Conservation (phyloP, 192 early-diverging fungal genomes). For the Backusella macrospora region DNA sequence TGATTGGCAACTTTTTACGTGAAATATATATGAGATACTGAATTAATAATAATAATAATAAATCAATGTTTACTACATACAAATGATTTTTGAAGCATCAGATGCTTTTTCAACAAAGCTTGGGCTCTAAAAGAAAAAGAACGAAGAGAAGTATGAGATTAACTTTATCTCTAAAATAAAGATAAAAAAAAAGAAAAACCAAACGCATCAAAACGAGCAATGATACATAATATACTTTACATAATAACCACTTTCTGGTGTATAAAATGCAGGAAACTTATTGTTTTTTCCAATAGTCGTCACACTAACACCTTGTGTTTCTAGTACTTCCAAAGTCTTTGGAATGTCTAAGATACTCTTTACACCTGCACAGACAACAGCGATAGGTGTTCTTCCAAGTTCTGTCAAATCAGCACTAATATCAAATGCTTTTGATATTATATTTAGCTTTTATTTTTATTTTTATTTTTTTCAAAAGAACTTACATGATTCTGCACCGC, state of each 20-base stretch:
- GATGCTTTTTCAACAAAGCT: conserved; percentile 43
- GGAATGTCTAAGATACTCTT: conserved; percentile 96
- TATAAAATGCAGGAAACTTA: conserved; percentile 92
- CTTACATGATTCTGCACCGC: conserved; percentile 71
- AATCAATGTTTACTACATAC: conserved; percentile 2
- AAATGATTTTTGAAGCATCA: conserved; percentile 48
- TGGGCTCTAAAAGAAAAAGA: conserved; percentile 36
- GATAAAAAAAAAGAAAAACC: too few species aligned
- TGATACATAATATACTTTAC: conserved; percentile 27
- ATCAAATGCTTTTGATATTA: conserved; percentile 64
- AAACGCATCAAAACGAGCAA: too few species aligned
- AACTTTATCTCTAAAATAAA: neutral
- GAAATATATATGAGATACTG: neutral
- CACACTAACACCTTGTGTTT: conserved; percentile 94
- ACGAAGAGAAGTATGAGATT: neutral
- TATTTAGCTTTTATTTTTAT: neutral
- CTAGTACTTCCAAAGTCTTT: conserved; percentile 88
- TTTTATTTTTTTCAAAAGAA: neutral
- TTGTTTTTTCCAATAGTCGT: conserved; percentile 66
- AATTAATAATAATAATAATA: neutral
- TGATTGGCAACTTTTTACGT: conserved; percentile 54
- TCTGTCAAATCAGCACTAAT: conserved; percentile 93
- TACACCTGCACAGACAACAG: conserved; percentile 95
- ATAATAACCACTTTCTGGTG: conserved; percentile 69
- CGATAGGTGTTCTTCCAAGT: conserved; percentile 86